Percentiles rank a stretch among this genome's conserved stretches.
phyloP scores from a whole-genome alignment of 495 filamentous ascomycete genomes.

The Cercophora sp. region DNA sequence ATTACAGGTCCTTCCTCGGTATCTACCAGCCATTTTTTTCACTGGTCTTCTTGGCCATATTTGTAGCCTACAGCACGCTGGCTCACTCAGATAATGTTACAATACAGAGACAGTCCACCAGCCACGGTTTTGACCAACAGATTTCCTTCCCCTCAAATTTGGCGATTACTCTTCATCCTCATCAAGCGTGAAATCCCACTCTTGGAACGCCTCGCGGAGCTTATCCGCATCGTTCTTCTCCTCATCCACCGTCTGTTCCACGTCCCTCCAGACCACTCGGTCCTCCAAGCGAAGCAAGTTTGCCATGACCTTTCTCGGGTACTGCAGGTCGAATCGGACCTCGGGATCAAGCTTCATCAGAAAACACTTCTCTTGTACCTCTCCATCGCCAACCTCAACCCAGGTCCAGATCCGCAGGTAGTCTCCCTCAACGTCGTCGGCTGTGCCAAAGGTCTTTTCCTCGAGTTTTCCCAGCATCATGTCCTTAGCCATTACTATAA shows the following conservation, averaged over 20 bases:
- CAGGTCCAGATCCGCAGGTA: constrained; percentile 86
- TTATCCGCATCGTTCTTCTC: constrained; percentile 73
- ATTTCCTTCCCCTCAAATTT: too few species aligned
- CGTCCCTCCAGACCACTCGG: constrained; percentile 75
- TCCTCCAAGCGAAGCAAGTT: constrained; percentile 76
- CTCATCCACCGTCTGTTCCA: constrained; percentile 68
- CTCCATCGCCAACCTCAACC: constrained; percentile 42
- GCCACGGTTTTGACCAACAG: too few species aligned
- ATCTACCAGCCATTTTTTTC: too few species aligned
- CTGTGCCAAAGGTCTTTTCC: constrained; percentile 34
- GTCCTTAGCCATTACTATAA: constrained; percentile 80
- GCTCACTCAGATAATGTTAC: too few species aligned
- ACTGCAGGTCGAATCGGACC: constrained; percentile 56
- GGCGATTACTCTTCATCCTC: not conserved
- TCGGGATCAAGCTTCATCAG: constrained; percentile 44
- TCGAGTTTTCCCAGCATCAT: constrained; percentile 58
- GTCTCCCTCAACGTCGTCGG: constrained; percentile 54
- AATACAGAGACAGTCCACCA: too few species aligned
- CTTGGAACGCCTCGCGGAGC: constrained; percentile 81
- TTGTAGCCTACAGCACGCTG: too few species aligned
- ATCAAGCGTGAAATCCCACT: constrained; percentile 68
- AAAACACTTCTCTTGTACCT: constrained; percentile 40
- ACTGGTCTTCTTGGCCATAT: too few species aligned
- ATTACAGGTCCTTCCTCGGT: too few species aligned
- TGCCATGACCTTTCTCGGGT: constrained; percentile 74